Percentiles rank a stretch among this genome's conserved stretches.
Conservation (phyloP, 2,329 filamentous ascomycete genomes). For the Ceratocystiopsis sp. region DNA sequence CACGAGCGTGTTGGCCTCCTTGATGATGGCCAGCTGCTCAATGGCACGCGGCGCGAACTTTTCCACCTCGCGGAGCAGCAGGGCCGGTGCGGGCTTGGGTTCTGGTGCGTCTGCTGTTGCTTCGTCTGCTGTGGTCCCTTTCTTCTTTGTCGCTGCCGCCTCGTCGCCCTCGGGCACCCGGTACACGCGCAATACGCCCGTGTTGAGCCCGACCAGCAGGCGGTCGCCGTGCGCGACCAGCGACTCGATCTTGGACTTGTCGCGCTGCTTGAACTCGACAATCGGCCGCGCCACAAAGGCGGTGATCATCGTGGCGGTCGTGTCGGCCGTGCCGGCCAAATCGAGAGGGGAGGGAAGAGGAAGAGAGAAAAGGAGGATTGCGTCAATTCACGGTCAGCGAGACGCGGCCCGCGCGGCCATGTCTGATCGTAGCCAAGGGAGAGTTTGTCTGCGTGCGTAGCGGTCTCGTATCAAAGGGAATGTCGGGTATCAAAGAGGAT, state of each 20-base stretch:
- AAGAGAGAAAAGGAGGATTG: background rate
- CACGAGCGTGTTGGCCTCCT: slow-evolving; percentile 81
- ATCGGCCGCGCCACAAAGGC: slow-evolving; percentile 93
- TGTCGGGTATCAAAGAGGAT: too few relatives aligned
- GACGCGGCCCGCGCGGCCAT: too few relatives aligned
- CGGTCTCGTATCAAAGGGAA: too few relatives aligned
- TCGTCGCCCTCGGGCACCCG: slow-evolving; percentile 52
- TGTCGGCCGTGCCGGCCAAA: too few relatives aligned
- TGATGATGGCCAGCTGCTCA: slow-evolving; percentile 88
- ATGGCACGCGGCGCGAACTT: slow-evolving; percentile 83
- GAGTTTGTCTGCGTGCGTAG: too few relatives aligned
- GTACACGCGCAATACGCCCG: slow-evolving; percentile 76
- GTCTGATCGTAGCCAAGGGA: too few relatives aligned
- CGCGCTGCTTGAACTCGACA: slow-evolving; percentile 86
- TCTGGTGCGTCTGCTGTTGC: slow-evolving; percentile 7
- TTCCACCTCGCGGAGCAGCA: slow-evolving; percentile 79
- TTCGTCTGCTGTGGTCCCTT: background rate
- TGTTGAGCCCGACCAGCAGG: slow-evolving; percentile 81
- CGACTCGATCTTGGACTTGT: slow-evolving; percentile 95
- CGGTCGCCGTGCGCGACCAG: slow-evolving; percentile 87
- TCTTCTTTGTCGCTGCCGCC: slow-evolving; percentile 14
- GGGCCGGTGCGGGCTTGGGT: slow-evolving; percentile 39
- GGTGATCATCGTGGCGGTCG: slow-evolving; percentile 60
- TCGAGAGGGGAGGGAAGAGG: too few relatives aligned
- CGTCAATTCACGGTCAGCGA: background rate